phyloP scores from a whole-genome alignment of 202 grass and related monocot species.

The Elaeis oleifera region DNA sequence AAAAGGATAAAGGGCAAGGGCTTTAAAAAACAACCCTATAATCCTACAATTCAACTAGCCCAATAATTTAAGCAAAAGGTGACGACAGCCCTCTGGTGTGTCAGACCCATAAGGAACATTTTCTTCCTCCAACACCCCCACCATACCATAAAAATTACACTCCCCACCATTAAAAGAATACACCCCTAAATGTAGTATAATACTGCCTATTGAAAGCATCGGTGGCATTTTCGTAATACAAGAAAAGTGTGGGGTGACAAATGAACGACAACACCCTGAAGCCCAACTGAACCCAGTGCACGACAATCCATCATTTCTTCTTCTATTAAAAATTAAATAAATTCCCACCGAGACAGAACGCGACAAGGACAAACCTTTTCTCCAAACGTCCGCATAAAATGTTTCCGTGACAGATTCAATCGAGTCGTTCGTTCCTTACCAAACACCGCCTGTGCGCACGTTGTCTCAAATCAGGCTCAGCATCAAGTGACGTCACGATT shows the following conservation, averaged over 20 bases:
- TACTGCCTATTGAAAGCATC: slow-evolving; percentile 29
- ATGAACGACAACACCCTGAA: background rate
- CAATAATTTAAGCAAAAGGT: slow-evolving; percentile 28
- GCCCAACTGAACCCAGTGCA: background rate
- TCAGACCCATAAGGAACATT: background rate
- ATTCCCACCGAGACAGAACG: no score
- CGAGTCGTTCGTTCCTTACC: no score
- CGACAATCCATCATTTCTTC: slow-evolving; percentile 8
- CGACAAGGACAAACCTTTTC: background rate
- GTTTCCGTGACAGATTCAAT: no score
- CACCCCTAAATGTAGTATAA: slow-evolving; percentile 38
- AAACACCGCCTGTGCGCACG: no score
- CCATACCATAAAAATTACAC: slow-evolving; percentile 21
- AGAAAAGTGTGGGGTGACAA: background rate
- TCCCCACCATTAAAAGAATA: slow-evolving; percentile 64
- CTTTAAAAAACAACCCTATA: background rate
- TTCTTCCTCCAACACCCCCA: background rate
- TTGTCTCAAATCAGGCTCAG: no score
- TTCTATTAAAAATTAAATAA: slow-evolving; percentile 3
- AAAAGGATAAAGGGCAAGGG: no score
- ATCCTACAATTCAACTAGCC: slow-evolving; percentile 22
- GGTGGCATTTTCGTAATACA: slow-evolving; percentile 33
- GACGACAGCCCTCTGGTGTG: slow-evolving; percentile 26
- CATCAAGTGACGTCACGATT: no score
- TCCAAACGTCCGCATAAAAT: no score